Base-by-base conservation (phyloP, 495 filamentous ascomycete genomes). In the Beverwykella pulmonaria region DNA sequence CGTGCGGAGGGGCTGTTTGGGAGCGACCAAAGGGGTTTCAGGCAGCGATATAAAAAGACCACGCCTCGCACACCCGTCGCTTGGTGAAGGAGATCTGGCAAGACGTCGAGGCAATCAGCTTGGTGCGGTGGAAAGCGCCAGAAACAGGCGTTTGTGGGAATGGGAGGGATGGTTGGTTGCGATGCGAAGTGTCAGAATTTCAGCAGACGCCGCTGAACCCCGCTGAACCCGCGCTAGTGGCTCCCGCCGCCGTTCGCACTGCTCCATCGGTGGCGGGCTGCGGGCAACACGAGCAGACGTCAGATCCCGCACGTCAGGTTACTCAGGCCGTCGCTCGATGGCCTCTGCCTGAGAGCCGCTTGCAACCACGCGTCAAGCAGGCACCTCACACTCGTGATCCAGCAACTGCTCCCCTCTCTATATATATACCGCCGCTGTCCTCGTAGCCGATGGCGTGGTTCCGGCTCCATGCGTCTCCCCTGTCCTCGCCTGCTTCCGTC, bases 401-500 rank as follows among this genome's bases (percentile, higher is more conserved):
- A n/a, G n/a, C n/a, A n/a, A n/a, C n/a, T n/a, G n/a, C n/a, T n/a
- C n/a, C n/a, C n/a, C n/a, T n/a, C n/a, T n/a, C n/a, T n/a, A n/a
- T 36, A 55, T n/a, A 34, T 30, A 32, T 29, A 2, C 2, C 7
- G 30, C 32, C 2, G 19, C 30, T 26, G 15, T n/a, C 12, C 25
- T 56, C 26, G 20, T 58, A 30, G 56, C 32, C 17, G 50, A 44
- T 44, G 39, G 50, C 39, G 65, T 52, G 27, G 59, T 15, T 19
- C 41, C 19, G 32, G 57, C 39, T 61, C 34, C 26, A 61, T 62
- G 58, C 64, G 29, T 50, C 20, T 36, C 57, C 64, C 64, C 64
- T 62, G 57, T 30, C 41, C 54, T 67, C 64, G 64, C 57, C 64
- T 67, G 44, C 64, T 67, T 61, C 55, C 17, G 64, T 27, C 25